Percentiles rank a stretch among this genome's conserved stretches.
These are phyloP conservation scores for Ascosphaera pollenicola DNA, from an alignment of 2,329 filamentous ascomycete species.

Conservation along the genomic window DNA sequence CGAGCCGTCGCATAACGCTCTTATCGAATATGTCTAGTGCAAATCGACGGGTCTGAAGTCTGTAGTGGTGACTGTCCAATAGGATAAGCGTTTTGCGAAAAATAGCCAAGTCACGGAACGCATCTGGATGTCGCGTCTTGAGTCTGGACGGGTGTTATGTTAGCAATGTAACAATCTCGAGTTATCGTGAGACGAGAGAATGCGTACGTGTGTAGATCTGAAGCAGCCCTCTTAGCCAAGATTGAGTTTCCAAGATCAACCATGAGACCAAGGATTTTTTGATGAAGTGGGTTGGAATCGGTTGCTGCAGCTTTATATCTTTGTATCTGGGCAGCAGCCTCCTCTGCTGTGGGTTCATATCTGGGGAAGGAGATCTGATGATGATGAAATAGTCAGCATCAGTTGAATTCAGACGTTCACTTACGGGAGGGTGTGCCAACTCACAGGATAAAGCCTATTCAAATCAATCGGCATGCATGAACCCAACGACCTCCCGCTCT, in stretches of 20 bases:
- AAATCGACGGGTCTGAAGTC: conserved; percentile 67
- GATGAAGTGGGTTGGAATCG: conserved; percentile 39
- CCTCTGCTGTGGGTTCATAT: conserved; percentile 20
- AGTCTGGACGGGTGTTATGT: conserved; percentile 28
- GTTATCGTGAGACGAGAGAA: conserved; percentile 3
- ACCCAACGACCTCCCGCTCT: conserved; percentile 61
- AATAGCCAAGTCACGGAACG: conserved; percentile 53
- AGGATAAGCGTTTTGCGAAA: conserved; percentile 73
- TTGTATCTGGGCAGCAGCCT: conserved; percentile 19
- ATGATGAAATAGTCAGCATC: neutral
- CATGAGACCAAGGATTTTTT: conserved; percentile 62
- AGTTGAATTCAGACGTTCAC: neutral
- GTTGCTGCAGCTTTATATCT: conserved; percentile 35
- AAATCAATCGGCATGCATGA: conserved; percentile 70
- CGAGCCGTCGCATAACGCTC: conserved; percentile 60
- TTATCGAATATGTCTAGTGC: conserved; percentile 91
- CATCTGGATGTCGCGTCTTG: conserved; percentile 49
- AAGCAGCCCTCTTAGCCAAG: conserved; percentile 65
- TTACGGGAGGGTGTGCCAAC: conserved; percentile 11
- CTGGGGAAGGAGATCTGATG: conserved; percentile 14
- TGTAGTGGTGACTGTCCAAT: conserved; percentile 74
- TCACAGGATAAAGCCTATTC: conserved; percentile 53
- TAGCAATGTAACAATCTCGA: neutral
- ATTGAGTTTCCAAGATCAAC: conserved; percentile 86
- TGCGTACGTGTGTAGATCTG: conserved; percentile 47